phyloP scores from a whole-genome alignment of 495 filamentous ascomycete genomes.

The Tuber microsphaerosporum region DNA sequence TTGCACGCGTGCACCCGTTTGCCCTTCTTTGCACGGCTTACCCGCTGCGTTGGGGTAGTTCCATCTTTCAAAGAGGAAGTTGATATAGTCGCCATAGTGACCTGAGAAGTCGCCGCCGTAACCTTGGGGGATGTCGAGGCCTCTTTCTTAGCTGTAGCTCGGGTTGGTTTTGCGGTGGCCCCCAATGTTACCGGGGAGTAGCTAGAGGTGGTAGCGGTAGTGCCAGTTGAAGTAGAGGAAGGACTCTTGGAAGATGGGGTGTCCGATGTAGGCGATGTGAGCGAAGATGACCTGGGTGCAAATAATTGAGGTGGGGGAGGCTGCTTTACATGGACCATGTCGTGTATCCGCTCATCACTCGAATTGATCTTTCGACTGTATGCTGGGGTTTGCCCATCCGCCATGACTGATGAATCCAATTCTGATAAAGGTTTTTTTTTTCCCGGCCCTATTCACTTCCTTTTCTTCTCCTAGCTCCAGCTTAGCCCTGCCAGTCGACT shows the following conservation, averaged over 20 bases:
- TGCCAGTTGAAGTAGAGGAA: constrained; percentile 37
- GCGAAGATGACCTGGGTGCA: constrained; percentile 32
- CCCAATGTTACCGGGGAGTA: constrained; percentile 39
- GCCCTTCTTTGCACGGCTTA: constrained; percentile 43
- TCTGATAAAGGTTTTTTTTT: constrained; percentile 20
- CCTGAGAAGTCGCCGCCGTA: constrained; percentile 23
- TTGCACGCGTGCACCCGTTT: constrained; percentile 42
- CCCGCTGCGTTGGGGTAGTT: constrained; percentile 38
- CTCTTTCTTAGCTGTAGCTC: constrained; percentile 36
- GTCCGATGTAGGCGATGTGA: constrained; percentile 30
- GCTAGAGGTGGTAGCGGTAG: constrained; percentile 31
- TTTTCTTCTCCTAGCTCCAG: constrained; percentile 23
- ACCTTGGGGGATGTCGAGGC: constrained; percentile 27
- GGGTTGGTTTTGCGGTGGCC: constrained; percentile 36
- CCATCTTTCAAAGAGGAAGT: constrained; percentile 35
- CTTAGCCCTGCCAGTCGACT: constrained; percentile 28
- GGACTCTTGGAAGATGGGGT: constrained; percentile 33
- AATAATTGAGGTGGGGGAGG: constrained; percentile 37
- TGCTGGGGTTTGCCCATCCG: constrained; percentile 33
- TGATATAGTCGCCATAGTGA: constrained; percentile 32
- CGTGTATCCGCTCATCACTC: constrained; percentile 29
- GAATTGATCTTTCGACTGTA: constrained; percentile 30
- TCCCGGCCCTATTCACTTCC: constrained; percentile 19
- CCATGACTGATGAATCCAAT: constrained; percentile 35
- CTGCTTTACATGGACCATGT: constrained; percentile 38